phyloP scores from a whole-genome alignment of 1,284 basidiomycete genomes.

The Pyrrhoderma lamaoense region DNA sequence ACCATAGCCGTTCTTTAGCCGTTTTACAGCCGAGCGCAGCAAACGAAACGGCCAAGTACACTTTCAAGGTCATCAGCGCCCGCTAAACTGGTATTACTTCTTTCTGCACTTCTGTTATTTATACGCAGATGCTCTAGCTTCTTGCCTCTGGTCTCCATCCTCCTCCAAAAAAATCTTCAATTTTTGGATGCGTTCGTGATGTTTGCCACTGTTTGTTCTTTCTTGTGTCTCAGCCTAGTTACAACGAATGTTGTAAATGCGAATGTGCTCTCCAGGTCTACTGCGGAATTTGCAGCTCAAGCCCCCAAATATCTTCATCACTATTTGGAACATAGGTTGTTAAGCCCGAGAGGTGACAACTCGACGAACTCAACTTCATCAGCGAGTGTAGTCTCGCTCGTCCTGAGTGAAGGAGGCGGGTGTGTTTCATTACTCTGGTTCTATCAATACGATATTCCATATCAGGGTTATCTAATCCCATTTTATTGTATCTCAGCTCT shows the following conservation, averaged over 20 bases:
- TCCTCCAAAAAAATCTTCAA: too few relatives aligned
- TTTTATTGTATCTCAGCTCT: constrained; percentile 34
- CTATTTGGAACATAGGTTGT: background rate
- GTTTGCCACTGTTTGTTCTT: background rate
- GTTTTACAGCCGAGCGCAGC: background rate
- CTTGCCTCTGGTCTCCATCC: too few relatives aligned
- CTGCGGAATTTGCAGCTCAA: too few relatives aligned
- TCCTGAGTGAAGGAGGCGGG: constrained; percentile 12
- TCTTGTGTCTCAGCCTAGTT: too few relatives aligned
- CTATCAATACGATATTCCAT: background rate
- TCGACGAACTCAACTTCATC: background rate
- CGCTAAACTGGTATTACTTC: background rate
- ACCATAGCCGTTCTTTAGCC: background rate
- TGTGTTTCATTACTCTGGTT: background rate
- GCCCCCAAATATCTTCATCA: too few relatives aligned
- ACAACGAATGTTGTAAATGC: too few relatives aligned
- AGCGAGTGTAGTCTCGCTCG: constrained; percentile 4
- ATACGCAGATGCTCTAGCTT: too few relatives aligned
- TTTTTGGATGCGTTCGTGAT: constrained; percentile 3
- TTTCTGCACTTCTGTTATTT: too few relatives aligned
- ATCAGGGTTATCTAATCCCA: background rate
- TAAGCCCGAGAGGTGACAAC: background rate
- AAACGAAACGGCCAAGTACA: background rate
- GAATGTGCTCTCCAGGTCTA: too few relatives aligned
- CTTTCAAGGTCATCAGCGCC: background rate